These are phyloP conservation scores for Tetrapisispora phaffii DNA, from an alignment of 805 yeast genomes.

Conservation along the genomic window DNA sequence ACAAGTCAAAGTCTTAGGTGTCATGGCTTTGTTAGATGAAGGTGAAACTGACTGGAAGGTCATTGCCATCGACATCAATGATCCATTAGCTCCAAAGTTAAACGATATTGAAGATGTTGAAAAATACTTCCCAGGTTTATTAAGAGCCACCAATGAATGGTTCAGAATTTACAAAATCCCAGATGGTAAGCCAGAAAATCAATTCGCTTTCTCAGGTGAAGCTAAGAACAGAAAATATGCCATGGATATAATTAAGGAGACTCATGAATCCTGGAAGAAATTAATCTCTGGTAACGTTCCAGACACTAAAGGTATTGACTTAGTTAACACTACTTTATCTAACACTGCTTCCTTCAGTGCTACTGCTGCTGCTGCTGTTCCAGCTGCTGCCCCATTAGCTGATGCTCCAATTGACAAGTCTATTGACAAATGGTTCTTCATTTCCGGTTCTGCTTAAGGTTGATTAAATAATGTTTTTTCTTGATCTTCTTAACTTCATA, in stretches of 20 bases:
- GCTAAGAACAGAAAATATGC: constrained; percentile 84
- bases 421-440: constrained; percentile 97
- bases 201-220: constrained; percentile 93
- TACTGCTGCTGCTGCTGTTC: constrained; percentile 41
- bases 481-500: too few relatives aligned
- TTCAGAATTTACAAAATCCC: constrained; percentile 96
- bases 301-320: constrained; percentile 55
- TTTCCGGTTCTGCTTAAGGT: constrained; percentile 61
- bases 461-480: not conserved
- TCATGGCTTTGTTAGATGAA: constrained; percentile 88
- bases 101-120: constrained; percentile 88
- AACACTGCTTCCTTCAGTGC: constrained; percentile 46
- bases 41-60: constrained; percentile 91
- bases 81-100: constrained; percentile 80
- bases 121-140: constrained; percentile 79
- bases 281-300: constrained; percentile 55
- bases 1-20: constrained; percentile 87
- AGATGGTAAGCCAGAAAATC: constrained; percentile 94
- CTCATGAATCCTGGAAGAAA: constrained; percentile 74
- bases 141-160: constrained; percentile 95
- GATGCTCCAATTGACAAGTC: constrained; percentile 96
- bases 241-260: constrained; percentile 70
- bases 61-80: constrained; percentile 77
- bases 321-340: constrained; percentile 66
- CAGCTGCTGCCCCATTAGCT: constrained; percentile 60